Evolutionary conservation across 2,329 filamentous ascomycete species (phyloP), one percentile per base, ranked within the genome.

Genomic region (Penicillium sumatraense): DNA sequence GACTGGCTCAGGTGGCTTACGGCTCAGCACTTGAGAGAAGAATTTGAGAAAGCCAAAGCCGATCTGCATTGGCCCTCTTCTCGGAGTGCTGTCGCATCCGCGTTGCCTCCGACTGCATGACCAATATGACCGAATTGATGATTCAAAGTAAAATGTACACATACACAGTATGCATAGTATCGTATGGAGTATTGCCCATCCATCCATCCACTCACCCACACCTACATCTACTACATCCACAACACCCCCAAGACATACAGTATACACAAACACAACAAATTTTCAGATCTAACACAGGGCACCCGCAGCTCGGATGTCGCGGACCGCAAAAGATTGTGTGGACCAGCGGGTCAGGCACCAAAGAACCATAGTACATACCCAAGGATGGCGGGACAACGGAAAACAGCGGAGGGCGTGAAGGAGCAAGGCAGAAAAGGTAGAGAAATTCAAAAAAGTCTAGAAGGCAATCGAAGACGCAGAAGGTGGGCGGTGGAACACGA

Each of bases 321-420:
- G 53, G 47, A n/a, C 59, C 53, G 57, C 42, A 26, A 54, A 56
- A 52, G 53, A 55, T 59, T 42, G 33, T 53, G 54, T 46, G 45
- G 49, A 55, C 33, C 27, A 42, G 27, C 16, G 38, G 50, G 46
- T 35, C 44, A 56, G 51, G 51, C 51, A 45, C 31, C 46, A 44
- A 35, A 13, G 6, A 27, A 27, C 3, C n/a, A n/a, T 23, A 13
- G 14, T 36, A 36, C 33, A 14, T 16, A 13, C 38, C 42, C 36
- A 53, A 27, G 50, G 21, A 56, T 33, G 40, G 36, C 33, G 18
- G 24, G 5, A 56, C 26, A n/a, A 44, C 40, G 40, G 40, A 24
- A 27, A 20, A 26, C n/a, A n/a, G 40, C 40, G 40, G 40, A 44
- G 20, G 10, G n/a, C n/a, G 21, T 7, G 16, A 13, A 24, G n/a